Base-by-base conservation (phyloP, 192 early-diverging fungal genomes). In the Gaertneriomyces sp. region DNA sequence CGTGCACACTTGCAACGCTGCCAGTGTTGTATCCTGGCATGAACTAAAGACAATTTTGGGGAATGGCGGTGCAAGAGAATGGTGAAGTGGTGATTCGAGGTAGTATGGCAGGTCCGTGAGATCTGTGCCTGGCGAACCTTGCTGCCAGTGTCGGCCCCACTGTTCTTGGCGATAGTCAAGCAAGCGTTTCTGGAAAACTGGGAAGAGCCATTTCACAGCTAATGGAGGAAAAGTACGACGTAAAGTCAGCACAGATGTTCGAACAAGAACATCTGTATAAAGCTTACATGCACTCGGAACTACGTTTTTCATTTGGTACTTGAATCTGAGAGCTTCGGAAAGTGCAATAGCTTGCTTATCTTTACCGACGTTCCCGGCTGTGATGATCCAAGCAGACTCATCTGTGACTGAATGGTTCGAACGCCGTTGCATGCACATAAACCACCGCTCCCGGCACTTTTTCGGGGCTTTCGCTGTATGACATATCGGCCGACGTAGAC, bases 201-300 rank as follows among this genome's bases (percentile, higher is more conserved):
- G 70, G 44, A 65, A 71, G 39, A 71, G 59, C 70, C 70, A 71
- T 42, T 65, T 64, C 19, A 71, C 60, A 11, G 38, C 61, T 70
- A 39, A 33, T 33, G 25, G 25, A 33, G 25, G 25, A 33, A 33
- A 33, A 33, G 25, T 33, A 33, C 25, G 25, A 33, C 25, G 25
- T 33, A 33, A 33, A 33, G 25, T 33, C 25, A 33, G 25, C 25
- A 33, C 25, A 33, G 25, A 50, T 50, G 17, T 2, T 50, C 2
- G 14, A 50, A 14, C 14, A 0, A 50, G 2, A n/a, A 38, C 1
- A 20, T 12, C 25, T 33, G 1, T 33, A 0, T 2, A 33, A 33
- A 10, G 49, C 61, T 6, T 56, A 70, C 68, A 41, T 10, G 62
- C 38, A 10, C 45, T 19, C 3, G 70, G 70, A 7, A 71, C 51